phyloP scores from a whole-genome alignment of 2,329 filamentous ascomycete species.

The Bisporella sp. region DNA sequence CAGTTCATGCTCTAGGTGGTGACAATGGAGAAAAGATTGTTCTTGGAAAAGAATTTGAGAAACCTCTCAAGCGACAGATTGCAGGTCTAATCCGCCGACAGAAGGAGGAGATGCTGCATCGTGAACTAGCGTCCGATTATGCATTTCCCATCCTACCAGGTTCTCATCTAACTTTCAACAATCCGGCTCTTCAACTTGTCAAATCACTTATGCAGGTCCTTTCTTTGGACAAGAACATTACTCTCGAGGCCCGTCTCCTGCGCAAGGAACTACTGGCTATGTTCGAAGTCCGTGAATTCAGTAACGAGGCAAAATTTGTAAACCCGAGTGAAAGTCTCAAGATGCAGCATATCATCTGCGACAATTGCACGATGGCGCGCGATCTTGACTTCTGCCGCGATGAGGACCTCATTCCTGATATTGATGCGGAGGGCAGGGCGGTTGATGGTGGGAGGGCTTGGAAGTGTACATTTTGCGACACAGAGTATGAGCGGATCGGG shows the following conservation, averaged over 20 bases:
- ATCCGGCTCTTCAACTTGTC: conserved; percentile 82
- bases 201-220: conserved; percentile 92
- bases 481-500: conserved; percentile 67
- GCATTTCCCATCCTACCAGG: conserved; percentile 75
- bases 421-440: conserved; percentile 4
- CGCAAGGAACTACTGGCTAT: conserved; percentile 83
- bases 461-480: conserved; percentile 71
- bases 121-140: conserved; percentile 82
- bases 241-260: conserved; percentile 77
- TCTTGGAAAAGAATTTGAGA: conserved; percentile 77
- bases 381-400: conserved; percentile 93
- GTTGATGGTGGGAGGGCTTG: conserved; percentile 41
- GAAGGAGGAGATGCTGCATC: conserved; percentile 81
- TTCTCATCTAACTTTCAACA: conserved; percentile 54
- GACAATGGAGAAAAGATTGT: conserved; percentile 55
- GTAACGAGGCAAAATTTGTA: conserved; percentile 74
- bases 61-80: conserved; percentile 85
- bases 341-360: conserved; percentile 72
- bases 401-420: conserved; percentile 62
- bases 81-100: conserved; percentile 74
- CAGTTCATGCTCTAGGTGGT: conserved; percentile 48
- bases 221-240: conserved; percentile 83
- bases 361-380: conserved; percentile 81
- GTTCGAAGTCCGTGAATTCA: conserved; percentile 94
- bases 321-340: conserved; percentile 76